Percentiles rank a stretch among this genome's conserved stretches.
Evolutionary conservation across 73 alveolate species (phyloP).

Genomic region (Paramecium primaurelia): DNA sequence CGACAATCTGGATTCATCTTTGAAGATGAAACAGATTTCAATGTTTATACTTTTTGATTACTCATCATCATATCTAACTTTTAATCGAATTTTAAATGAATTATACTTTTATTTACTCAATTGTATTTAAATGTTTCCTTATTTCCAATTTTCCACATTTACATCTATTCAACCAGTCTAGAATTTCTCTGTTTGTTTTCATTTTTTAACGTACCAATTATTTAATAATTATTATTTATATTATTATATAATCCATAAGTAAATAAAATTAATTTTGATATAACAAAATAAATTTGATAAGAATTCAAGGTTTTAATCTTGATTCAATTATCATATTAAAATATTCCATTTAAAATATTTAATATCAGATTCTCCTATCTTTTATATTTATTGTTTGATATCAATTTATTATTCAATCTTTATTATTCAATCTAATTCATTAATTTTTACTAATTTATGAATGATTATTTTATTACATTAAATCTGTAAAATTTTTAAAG

Average conservation of each 20-base stretch:
- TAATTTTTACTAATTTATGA: not conserved
- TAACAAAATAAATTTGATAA: not conserved
- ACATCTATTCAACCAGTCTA: not conserved
- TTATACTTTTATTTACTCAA: constrained; percentile 4
- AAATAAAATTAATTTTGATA: not conserved
- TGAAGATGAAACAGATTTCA: not conserved
- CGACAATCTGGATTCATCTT: not conserved
- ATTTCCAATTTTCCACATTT: not conserved
- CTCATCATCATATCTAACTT: not conserved
- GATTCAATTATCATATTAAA: not conserved
- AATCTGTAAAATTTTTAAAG: not conserved
- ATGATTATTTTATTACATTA: not conserved
- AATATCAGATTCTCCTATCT: not conserved
- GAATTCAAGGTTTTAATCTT: not conserved
- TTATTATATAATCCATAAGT: not conserved
- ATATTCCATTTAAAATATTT: not conserved
- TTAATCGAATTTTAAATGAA: not conserved
- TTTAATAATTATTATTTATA: not conserved
- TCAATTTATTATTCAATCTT: not conserved
- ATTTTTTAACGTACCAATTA: not conserved
- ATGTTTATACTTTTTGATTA: not conserved
- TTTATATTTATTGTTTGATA: not conserved
- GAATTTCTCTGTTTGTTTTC: not conserved
- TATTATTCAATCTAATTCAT: not conserved
- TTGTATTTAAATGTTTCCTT: not conserved